Evolutionary conservation across 208 protist species (phyloP).

Genomic region (Blastocrithidia nonstop): DNA sequence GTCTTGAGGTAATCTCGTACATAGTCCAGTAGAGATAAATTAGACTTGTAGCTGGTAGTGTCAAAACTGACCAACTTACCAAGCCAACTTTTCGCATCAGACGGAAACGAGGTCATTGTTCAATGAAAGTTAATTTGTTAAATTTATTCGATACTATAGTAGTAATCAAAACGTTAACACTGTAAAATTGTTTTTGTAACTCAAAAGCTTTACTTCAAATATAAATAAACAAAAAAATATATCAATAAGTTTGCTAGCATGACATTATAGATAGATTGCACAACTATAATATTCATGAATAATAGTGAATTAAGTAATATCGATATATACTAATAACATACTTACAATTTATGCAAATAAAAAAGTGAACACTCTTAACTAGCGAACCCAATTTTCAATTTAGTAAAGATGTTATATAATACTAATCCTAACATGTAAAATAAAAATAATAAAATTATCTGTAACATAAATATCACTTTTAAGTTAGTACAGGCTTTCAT

Average conservation of each 20-base stretch:
- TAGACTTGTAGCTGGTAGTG: constrained; percentile 41
- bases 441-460: too few relatives aligned
- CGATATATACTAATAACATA: constrained; percentile 14
- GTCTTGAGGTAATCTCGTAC: constrained; percentile 12
- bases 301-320: constrained; percentile 15
- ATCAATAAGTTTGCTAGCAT: not conserved
- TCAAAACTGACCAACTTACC: constrained; percentile 38
- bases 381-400: constrained; percentile 10
- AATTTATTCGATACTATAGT: not conserved
- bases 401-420: constrained; percentile 9
- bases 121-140: constrained; percentile 1
- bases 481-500: too few relatives aligned
- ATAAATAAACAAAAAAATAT: not conserved
- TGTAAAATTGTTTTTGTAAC: not conserved
- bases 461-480: too few relatives aligned
- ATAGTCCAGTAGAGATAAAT: constrained; percentile 31
- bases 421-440: too few relatives aligned
- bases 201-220: not conserved
- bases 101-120: not conserved
- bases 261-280: constrained; percentile 10
- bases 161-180: not conserved
- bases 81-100: constrained; percentile 3
- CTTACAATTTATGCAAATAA: constrained; percentile 18
- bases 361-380: constrained; percentile 9
- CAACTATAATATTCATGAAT: constrained; percentile 16